These are phyloP conservation scores for Rhododendron simsii DNA, from an alignment of 148 eudicot species.

Conservation along the genomic window DNA sequence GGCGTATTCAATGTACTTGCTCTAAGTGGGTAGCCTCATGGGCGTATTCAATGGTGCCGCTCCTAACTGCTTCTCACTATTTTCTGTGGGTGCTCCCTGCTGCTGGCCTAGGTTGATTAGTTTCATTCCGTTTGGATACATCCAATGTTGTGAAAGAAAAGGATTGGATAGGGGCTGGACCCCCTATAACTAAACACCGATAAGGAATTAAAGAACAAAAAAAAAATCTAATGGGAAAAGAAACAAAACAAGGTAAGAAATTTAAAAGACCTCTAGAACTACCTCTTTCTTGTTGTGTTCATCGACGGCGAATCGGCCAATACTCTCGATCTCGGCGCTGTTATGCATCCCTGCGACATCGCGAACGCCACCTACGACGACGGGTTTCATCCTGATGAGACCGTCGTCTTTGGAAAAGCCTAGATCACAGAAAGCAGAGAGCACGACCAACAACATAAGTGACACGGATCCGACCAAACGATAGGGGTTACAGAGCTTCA, in stretches of 20 bases:
- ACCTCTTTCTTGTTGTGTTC: constrained; percentile 57
- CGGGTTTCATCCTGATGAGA: constrained; percentile 31
- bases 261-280: background rate
- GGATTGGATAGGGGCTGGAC: background rate
- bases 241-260: background rate
- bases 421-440: constrained; percentile 18
- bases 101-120: background rate
- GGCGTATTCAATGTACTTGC: too few relatives aligned
- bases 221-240: background rate
- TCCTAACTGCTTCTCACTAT: too few relatives aligned
- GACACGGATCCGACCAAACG: background rate
- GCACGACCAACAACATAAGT: constrained; percentile 4
- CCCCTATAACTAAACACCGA: background rate
- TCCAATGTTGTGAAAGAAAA: background rate
- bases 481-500: background rate
- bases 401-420: constrained; percentile 35
- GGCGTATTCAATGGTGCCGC: too few relatives aligned
- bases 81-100: background rate
- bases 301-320: constrained; percentile 55
- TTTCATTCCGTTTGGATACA: background rate
- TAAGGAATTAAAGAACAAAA: background rate
- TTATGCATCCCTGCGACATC: constrained; percentile 10
- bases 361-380: constrained; percentile 21
- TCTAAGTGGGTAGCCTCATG: background rate
- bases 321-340: constrained; percentile 32